Conservation (phyloP, 306 rosid genomes). For the Hippophae gyantsensis region DNA sequence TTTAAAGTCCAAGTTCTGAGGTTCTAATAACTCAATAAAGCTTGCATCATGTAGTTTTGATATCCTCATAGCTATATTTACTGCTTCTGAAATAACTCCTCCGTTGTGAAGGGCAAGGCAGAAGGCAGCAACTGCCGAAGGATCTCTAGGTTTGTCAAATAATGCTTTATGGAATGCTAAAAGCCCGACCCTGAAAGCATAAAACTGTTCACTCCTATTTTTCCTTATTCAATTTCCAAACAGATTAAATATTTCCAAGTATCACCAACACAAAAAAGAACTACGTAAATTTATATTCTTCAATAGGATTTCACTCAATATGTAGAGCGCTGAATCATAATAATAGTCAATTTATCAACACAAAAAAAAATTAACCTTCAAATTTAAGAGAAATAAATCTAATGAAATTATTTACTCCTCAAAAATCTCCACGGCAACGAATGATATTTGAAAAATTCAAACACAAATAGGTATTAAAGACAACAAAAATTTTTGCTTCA, state of each 20-base stretch:
- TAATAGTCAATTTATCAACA: no score
- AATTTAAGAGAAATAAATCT: no score
- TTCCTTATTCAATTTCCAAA: not conserved
- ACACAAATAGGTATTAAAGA: no score
- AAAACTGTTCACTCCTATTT: constrained; percentile 26
- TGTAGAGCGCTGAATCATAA: no score
- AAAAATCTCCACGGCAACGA: no score
- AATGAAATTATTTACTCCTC: no score
- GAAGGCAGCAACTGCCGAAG: constrained; percentile 69
- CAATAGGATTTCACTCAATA: no score
- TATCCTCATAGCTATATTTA: constrained; percentile 56
- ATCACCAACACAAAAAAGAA: not conserved
- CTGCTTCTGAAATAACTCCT: constrained; percentile 64
- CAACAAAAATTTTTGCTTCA: no score
- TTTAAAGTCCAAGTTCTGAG: constrained; percentile 26
- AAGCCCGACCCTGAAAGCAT: constrained; percentile 65
- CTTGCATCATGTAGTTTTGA: constrained; percentile 35
- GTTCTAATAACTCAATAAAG: constrained; percentile 61
- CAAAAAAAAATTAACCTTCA: no score
- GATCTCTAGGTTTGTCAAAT: constrained; percentile 54
- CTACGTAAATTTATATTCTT: no score
- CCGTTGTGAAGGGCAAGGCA: constrained; percentile 72
- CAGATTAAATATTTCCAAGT: not conserved
- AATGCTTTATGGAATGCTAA: constrained; percentile 74
- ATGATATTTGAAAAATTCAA: no score